Percentiles rank a stretch among this genome's conserved stretches.
phyloP scores from a whole-genome alignment of 148 eudicot species.

The Limonium bicolor region DNA sequence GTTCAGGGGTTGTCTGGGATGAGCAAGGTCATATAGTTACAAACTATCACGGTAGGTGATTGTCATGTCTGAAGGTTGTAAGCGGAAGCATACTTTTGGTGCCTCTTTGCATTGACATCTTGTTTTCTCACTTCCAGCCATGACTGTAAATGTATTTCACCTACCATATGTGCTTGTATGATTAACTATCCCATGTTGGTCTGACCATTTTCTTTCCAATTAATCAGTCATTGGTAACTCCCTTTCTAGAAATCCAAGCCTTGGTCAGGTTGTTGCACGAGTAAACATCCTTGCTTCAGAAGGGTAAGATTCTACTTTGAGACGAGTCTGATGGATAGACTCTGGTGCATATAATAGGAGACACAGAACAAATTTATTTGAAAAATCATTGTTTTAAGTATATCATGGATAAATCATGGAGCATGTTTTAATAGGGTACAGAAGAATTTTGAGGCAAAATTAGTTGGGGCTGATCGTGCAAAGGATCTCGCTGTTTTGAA shows the following conservation, averaged over 20 bases:
- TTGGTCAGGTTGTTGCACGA: slow-evolving; percentile 89
- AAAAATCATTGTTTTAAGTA: too few species aligned
- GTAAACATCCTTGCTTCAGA: slow-evolving; percentile 86
- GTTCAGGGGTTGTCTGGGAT: slow-evolving; percentile 96
- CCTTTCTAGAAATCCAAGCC: slow-evolving; percentile 72
- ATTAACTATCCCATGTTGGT: too few species aligned
- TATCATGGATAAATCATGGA: too few species aligned
- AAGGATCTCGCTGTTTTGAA: slow-evolving; percentile 98
- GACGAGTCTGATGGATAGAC: too few species aligned
- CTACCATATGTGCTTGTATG: too few species aligned
- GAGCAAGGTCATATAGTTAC: slow-evolving; percentile 84
- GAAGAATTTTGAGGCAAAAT: slow-evolving; percentile 84
- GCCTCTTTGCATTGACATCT: too few species aligned
- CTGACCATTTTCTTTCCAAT: too few species aligned
- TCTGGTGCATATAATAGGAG: too few species aligned
- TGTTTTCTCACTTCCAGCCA: too few species aligned
- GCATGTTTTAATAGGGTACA: slow-evolving; percentile 58
- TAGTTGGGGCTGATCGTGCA: slow-evolving; percentile 94
- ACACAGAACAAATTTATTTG: too few species aligned
- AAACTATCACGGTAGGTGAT: slow-evolving; percentile 78
- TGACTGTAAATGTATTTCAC: too few species aligned
- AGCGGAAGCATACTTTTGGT: background rate
- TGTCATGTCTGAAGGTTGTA: background rate
- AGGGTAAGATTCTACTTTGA: slow-evolving; percentile 61
- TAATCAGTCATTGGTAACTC: slow-evolving; percentile 86